phyloP scores from a whole-genome alignment of 2,329 filamentous ascomycete species.

The Amesomyces nigricolor region DNA sequence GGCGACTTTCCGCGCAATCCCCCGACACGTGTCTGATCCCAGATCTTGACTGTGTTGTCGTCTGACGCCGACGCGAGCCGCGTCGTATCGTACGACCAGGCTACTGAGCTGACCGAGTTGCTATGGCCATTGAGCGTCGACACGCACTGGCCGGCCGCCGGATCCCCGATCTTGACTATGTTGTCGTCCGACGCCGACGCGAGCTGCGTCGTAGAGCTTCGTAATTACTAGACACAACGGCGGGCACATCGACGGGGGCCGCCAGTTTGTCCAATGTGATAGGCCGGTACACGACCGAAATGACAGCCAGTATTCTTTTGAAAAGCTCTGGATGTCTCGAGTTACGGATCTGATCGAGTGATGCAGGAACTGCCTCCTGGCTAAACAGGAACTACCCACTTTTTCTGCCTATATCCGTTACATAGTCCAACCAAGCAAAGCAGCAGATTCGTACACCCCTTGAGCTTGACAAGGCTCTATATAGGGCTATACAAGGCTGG shows the following conservation, averaged over 20 bases:
- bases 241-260: constrained; percentile 8
- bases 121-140: background rate
- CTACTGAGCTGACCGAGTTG: background rate
- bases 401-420: too few species aligned
- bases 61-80: background rate
- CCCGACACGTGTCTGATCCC: background rate
- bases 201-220: background rate
- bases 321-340: background rate
- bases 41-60: background rate
- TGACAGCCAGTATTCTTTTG: constrained; percentile 12
- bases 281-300: constrained; percentile 12
- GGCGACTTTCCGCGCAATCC: too few species aligned
- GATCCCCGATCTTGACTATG: background rate
- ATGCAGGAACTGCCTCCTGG: too few species aligned
- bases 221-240: constrained; percentile 6
- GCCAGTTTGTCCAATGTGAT: constrained; percentile 13
- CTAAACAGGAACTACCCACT: too few species aligned
- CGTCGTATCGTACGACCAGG: background rate
- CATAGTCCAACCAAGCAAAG: too few species aligned
- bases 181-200: background rate
- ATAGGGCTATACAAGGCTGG: too few species aligned
- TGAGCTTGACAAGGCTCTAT: too few species aligned
- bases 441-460: too few species aligned
- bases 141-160: background rate
- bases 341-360: too few species aligned